A percentile compares a stretch with the other conserved stretches of the same genome.
Evolutionary conservation across 306 rosid species (phyloP).

Genomic region (Fagus sylvatica): DNA sequence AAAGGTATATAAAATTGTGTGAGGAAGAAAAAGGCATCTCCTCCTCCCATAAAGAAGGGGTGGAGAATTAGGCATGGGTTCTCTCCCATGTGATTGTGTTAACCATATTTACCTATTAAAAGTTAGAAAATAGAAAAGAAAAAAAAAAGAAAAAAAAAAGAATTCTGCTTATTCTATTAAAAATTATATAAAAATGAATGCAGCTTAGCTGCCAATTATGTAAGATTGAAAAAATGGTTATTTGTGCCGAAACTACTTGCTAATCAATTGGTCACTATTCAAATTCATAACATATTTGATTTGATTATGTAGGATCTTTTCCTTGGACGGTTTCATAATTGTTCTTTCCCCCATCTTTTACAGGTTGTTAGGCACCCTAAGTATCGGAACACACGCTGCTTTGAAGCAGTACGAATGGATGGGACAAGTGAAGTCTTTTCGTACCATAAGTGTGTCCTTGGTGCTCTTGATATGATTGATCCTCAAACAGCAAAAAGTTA

Average conservation of each 20-base stretch:
- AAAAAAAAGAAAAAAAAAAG: too few relatives aligned
- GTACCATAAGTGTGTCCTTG: conserved; percentile 69
- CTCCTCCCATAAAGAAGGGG: background rate
- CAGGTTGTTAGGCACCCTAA: conserved; percentile 73
- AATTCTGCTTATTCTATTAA: too few relatives aligned
- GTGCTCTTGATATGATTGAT: conserved; percentile 67
- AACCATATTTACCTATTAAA: too few relatives aligned
- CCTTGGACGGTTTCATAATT: conserved; percentile 6
- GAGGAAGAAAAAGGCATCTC: background rate
- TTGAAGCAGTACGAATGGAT: conserved; percentile 61
- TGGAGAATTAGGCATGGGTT: background rate
- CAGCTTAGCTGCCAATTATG: background rate
- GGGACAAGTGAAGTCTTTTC: conserved; percentile 81
- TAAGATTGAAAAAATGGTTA: background rate
- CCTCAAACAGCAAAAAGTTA: conserved; percentile 54
- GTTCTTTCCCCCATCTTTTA: background rate
- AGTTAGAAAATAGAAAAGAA: too few relatives aligned
- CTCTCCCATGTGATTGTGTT: background rate
- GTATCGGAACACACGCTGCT: conserved; percentile 61
- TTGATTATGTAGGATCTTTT: background rate
- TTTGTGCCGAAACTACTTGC: background rate
- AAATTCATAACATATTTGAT: background rate
- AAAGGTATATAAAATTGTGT: conserved; percentile 49
- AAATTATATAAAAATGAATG: background rate
- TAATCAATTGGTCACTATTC: background rate